Conservation (phyloP, 2,329 filamentous ascomycete species). For the Diaporthe citri region DNA sequence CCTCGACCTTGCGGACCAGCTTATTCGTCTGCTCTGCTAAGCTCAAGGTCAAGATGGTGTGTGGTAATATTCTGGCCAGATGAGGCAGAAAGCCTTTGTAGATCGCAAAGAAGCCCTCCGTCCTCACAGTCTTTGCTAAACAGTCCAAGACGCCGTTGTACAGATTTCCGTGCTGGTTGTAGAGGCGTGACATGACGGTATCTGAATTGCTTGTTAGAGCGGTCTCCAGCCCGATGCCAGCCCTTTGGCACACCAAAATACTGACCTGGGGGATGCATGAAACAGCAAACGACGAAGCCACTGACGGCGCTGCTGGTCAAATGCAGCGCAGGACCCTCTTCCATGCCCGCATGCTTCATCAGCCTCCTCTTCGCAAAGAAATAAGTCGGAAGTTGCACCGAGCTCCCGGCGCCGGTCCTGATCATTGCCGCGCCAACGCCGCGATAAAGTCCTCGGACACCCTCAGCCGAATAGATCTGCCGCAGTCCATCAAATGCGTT, state of each 20-base stretch:
- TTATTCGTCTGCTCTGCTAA: conserved; percentile 98
- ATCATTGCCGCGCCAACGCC: conserved; percentile 96
- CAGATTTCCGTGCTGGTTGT: conserved; percentile 98
- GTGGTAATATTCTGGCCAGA: conserved; percentile 91
- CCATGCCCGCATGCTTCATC: conserved; percentile 85
- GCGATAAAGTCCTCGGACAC: conserved; percentile 85
- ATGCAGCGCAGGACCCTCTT: conserved; percentile 91
- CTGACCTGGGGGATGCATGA: conserved; percentile 96
- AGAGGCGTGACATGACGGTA: conserved; percentile 98
- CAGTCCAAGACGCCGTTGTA: conserved; percentile 96
- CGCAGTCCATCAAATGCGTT: conserved; percentile 86
- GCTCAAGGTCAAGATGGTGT: conserved; percentile 93
- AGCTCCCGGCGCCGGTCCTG: conserved; percentile 93
- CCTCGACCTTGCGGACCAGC: conserved; percentile 83
- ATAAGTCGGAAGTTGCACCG: conserved; percentile 96
- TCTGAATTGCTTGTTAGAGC: conserved; percentile 61
- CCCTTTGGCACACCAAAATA: conserved; percentile 29
- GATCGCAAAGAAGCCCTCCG: conserved; percentile 90
- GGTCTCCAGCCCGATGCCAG: not conserved
- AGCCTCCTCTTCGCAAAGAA: conserved; percentile 95
- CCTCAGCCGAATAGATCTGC: conserved; percentile 84
- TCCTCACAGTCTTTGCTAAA: conserved; percentile 88
- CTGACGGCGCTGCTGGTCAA: conserved; percentile 89
- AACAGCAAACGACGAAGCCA: conserved; percentile 95
- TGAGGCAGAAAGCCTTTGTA: conserved; percentile 99